Percentiles rank a stretch among this genome's conserved stretches.
Evolutionary conservation across 176 grass and related monocot genomes (phyloP).

Genomic region (Alloteropsis semialata): DNA sequence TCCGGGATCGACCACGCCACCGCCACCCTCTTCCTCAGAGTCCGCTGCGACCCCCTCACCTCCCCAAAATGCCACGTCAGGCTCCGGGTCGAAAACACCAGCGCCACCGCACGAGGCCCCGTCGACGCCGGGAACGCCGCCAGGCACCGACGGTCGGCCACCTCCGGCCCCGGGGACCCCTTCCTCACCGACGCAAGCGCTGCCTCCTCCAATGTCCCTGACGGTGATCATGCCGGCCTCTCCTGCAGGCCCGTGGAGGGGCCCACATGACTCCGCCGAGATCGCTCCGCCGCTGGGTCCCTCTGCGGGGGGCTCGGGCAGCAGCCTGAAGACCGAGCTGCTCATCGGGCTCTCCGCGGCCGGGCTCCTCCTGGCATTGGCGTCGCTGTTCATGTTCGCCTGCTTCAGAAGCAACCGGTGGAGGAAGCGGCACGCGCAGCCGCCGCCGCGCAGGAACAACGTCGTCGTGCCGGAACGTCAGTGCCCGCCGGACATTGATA

Average conservation of each 20-base stretch:
- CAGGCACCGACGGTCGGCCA: neutral
- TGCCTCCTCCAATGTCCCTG: neutral
- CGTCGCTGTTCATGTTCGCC: constrained; percentile 23
- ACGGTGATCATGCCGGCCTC: constrained; percentile 21
- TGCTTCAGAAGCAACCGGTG: constrained; percentile 5
- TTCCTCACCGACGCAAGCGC: neutral
- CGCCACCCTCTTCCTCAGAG: constrained; percentile 1
- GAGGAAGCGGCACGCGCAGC: constrained; percentile 4
- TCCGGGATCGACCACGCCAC: neutral
- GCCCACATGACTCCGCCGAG: neutral
- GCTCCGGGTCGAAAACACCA: neutral
- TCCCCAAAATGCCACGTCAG: neutral
- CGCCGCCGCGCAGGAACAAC: neutral
- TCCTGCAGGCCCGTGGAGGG: neutral
- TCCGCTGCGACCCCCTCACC: neutral
- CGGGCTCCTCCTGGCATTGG: constrained; percentile 36
- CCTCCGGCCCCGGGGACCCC: neutral
- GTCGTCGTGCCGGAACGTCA: constrained; percentile 27
- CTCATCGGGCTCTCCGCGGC: constrained; percentile 42
- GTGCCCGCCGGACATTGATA: neutral
- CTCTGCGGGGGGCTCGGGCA: neutral
- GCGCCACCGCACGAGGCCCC: neutral
- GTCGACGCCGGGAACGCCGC: neutral
- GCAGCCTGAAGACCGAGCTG: neutral
- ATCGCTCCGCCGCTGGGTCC: neutral